Conservation (phyloP, 2,329 filamentous ascomycete genomes). For the Neurospora crassa region DNA sequence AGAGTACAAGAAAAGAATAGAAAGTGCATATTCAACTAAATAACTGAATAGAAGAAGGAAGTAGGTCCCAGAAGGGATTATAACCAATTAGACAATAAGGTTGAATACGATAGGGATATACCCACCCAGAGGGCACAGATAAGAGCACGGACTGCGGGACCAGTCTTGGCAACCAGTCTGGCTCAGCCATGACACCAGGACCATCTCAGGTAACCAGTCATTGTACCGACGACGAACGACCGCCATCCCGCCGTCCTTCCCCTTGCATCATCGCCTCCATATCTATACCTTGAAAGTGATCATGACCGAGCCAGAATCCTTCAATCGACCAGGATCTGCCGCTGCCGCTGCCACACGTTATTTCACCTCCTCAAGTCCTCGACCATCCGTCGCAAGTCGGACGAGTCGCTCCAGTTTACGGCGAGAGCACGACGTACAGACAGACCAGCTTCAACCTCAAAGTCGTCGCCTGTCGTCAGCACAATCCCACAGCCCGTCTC, state of each 20-base stretch:
- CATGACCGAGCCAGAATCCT: constrained; percentile 17
- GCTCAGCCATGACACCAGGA: too few species aligned
- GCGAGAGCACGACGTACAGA: constrained; percentile 14
- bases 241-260: not conserved
- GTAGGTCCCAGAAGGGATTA: too few species aligned
- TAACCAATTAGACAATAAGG: too few species aligned
- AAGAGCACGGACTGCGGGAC: too few species aligned
- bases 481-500: constrained; percentile 12
- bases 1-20: too few species aligned
- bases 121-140: not conserved
- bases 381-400: constrained; percentile 17
- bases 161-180: too few species aligned
- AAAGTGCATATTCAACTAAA: too few species aligned
- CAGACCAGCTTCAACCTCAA: constrained; percentile 5
- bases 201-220: not conserved
- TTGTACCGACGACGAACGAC: not conserved
- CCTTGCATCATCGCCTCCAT: not conserved
- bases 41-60: too few species aligned
- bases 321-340: constrained; percentile 17
- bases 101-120: too few species aligned
- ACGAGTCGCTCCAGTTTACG: constrained; percentile 16
- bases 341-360: constrained; percentile 13
- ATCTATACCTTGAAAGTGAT: not conserved
- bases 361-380: constrained; percentile 15
- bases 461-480: constrained; percentile 7